Evolutionary conservation across 768 basidiomycete species (phyloP), one percentile per base, ranked within the genome.

Genomic region (Gymnopilus dilepis): DNA sequence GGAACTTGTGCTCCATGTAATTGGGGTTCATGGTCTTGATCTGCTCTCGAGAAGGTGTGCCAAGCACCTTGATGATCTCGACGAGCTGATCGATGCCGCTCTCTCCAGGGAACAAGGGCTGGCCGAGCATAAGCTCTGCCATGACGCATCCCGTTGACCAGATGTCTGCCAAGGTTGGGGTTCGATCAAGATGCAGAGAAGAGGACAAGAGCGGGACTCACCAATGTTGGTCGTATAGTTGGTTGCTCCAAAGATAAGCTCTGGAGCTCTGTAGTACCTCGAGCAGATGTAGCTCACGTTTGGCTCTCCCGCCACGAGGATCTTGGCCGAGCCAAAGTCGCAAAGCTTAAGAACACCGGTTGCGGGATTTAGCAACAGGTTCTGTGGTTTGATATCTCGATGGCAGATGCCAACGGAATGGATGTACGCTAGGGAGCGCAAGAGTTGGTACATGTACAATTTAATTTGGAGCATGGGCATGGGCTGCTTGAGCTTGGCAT

Each of bases 11-110:
- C 74, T 99, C 97, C 97, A 99, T 99, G 79, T 99, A 99, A 81
- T 99, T 99, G 58, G 97, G 97, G 78, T 99, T 99, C 97, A 99
- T 99, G 68, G 97, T 99, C 89, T 99, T 99, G 86, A 99, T 99
- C 77, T 99, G 97, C 74, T 99, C 97, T 67, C 97, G 83, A 61
- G 97, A 96, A 2, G 97, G 97, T 21, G 97, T 99, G 15, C 97
- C 97, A 56, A 99, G 87, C 43, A 99, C 95, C 77, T 99, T 99
- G 89, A 99, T 99, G 69, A 99, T 99, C 80, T 99, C 97, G 59
- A 99, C 97, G 70, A 99, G 76, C 80, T 99, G 97, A 78, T 99
- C 97, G 71, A 99, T 99, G 22, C 97, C 96, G 72, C 92, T 94
- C 80, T 99, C 97, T 62, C 97, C 97, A 3, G 97, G 97, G 87